These are phyloP conservation scores for Malassezia vespertilionis DNA, from an alignment of 1,284 basidiomycete genomes.

Conservation along the genomic window DNA sequence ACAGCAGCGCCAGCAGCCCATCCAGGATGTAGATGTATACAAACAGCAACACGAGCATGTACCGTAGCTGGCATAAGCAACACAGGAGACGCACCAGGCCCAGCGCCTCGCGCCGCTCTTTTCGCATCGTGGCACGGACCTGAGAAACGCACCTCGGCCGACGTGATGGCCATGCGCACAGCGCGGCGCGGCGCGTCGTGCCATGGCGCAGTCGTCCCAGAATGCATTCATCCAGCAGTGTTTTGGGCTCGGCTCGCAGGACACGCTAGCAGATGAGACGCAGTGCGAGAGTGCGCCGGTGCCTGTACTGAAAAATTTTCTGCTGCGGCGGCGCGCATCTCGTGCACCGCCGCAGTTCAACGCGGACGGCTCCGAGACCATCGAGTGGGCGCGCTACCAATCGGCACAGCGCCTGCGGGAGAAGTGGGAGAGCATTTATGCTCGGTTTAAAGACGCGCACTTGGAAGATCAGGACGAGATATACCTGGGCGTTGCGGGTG, in stretches of 20 bases:
- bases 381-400: slow-evolving; percentile 33
- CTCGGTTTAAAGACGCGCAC: slow-evolving; percentile 40
- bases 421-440: slow-evolving; percentile 42
- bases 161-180: neutral
- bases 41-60: neutral
- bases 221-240: slow-evolving; percentile 18
- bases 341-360: slow-evolving; percentile 15
- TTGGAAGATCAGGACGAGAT: slow-evolving; percentile 41
- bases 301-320: no score
- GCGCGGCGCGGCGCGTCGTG: slow-evolving; percentile 1
- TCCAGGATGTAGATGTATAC: slow-evolving; percentile 15
- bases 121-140: slow-evolving; percentile 7
- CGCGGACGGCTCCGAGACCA: slow-evolving; percentile 32
- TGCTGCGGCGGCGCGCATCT: no score
- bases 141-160: slow-evolving; percentile 4
- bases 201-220: slow-evolving; percentile 17
- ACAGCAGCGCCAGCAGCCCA: slow-evolving; percentile 3
- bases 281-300: neutral
- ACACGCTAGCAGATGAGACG: neutral
- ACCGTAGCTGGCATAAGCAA: slow-evolving; percentile 7
- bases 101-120: slow-evolving; percentile 16
- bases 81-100: slow-evolving; percentile 4
- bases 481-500: slow-evolving; percentile 30
- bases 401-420: slow-evolving; percentile 34
- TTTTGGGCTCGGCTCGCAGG: slow-evolving; percentile 8